Percentiles rank a stretch among this genome's conserved stretches.
phyloP scores from a whole-genome alignment of 495 filamentous ascomycete genomes.

The Xylaria curta region DNA sequence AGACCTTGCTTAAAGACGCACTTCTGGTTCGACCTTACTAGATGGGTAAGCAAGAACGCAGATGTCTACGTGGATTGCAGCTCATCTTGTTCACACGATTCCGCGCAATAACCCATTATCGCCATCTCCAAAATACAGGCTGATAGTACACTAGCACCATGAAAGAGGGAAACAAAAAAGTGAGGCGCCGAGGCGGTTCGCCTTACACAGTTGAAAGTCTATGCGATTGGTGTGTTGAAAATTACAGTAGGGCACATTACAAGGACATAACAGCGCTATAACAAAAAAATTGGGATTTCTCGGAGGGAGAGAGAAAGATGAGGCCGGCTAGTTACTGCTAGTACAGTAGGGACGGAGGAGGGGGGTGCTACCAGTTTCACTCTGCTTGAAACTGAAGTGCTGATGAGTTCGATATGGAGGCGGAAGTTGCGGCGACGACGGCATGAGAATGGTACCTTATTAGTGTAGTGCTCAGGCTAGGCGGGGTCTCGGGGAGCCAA shows the following conservation, averaged over 20 bases:
- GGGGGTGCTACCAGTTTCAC: slow-evolving; percentile 6
- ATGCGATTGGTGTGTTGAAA: background rate
- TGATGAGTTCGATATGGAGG: slow-evolving; percentile 19
- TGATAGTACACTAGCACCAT: background rate
- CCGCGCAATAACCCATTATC: slow-evolving; percentile 2
- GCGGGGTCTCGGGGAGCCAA: background rate
- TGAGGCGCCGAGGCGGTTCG: background rate
- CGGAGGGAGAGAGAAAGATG: no score
- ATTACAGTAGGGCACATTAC: background rate
- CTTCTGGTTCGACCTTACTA: slow-evolving; percentile 23
- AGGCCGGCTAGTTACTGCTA: background rate
- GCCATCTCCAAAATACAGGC: background rate
- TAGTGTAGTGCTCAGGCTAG: slow-evolving; percentile 8
- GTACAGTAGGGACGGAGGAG: background rate
- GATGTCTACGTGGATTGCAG: slow-evolving; percentile 7
- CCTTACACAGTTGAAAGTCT: background rate
- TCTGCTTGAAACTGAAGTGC: slow-evolving; percentile 5
- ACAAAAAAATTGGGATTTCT: background rate
- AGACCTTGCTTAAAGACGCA: slow-evolving; percentile 19
- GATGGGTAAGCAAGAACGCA: slow-evolving; percentile 14
- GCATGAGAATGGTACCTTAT: slow-evolving; percentile 17
- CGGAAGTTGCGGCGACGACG: slow-evolving; percentile 25
- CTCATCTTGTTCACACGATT: background rate
- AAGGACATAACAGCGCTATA: background rate
- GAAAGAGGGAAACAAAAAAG: background rate